Conservation (phyloP, 2,329 filamentous ascomycete species). For the Fusarium metavorans region DNA sequence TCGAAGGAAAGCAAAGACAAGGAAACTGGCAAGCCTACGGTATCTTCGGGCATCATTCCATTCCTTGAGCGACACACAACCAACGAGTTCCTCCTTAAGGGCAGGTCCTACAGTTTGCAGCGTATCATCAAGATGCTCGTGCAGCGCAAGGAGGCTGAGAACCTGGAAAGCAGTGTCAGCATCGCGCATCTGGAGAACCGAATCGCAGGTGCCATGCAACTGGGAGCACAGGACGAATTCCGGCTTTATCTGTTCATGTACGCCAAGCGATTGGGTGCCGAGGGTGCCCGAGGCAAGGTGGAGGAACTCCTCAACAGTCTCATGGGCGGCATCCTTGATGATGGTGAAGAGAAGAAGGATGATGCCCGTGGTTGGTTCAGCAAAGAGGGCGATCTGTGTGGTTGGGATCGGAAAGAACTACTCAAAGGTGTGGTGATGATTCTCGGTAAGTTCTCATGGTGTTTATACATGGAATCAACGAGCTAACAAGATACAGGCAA, state of each 20-base stretch:
- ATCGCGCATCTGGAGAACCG: conserved; percentile 96
- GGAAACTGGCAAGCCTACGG: conserved; percentile 62
- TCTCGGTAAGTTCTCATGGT: conserved; percentile 74
- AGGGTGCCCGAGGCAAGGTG: conserved; percentile 87
- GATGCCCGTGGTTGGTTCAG: conserved; percentile 71
- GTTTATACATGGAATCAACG: not conserved
- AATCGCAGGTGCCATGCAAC: conserved; percentile 85
- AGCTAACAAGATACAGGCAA: conserved; percentile 74
- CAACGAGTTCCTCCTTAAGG: conserved; percentile 89
- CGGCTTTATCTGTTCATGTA: conserved; percentile 98
- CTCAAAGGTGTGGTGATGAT: conserved; percentile 93
- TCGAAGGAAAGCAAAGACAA: conserved; percentile 60
- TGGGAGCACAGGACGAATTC: conserved; percentile 92
- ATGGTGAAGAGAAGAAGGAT: conserved; percentile 59
- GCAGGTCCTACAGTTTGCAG: conserved; percentile 90
- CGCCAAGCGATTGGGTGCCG: conserved; percentile 91
- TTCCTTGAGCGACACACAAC: conserved; percentile 95
- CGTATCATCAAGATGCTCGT: conserved; percentile 90
- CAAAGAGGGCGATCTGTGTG: conserved; percentile 80
- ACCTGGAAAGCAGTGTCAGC: conserved; percentile 89
- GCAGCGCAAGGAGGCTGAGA: conserved; percentile 90
- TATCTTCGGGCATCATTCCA: conserved; percentile 93
- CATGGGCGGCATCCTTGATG: conserved; percentile 76
- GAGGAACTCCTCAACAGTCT: conserved; percentile 90
- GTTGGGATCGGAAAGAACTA: conserved; percentile 89